Conservation (phyloP, 257 asterid species). For the Nicotiana tabacum region DNA sequence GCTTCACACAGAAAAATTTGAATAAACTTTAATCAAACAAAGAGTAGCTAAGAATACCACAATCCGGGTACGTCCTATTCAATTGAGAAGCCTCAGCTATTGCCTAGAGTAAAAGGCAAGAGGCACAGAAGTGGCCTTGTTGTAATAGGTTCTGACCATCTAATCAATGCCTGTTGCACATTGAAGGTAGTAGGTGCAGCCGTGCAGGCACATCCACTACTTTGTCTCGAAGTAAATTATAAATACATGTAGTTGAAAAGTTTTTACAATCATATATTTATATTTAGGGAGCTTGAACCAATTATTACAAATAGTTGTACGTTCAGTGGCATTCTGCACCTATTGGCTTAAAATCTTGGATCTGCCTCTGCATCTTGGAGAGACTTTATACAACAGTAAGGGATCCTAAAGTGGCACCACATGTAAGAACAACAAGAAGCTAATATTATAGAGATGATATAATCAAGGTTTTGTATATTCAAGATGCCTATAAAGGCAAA, state of each 20-base stretch:
- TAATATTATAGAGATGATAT: background rate
- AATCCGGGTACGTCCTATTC: background rate
- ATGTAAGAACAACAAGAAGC: background rate
- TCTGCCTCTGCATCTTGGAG: background rate
- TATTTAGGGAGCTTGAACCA: background rate
- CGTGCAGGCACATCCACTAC: background rate
- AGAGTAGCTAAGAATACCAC: background rate
- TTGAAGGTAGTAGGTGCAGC: background rate
- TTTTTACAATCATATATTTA: background rate
- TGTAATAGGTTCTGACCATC: background rate
- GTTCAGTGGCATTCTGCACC: background rate
- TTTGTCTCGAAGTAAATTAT: background rate
- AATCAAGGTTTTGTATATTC: background rate
- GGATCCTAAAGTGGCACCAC: background rate
- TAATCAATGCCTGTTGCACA: background rate
- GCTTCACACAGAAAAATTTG: background rate
- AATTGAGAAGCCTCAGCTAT: background rate
- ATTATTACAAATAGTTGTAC: background rate
- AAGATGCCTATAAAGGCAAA: background rate
- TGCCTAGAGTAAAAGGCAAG: background rate
- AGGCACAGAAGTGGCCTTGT: background rate
- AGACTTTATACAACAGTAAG: background rate
- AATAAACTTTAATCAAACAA: background rate
- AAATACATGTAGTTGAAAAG: background rate
- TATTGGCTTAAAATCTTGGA: background rate